Percentiles rank a stretch among this genome's conserved stretches.
These are phyloP conservation scores for Penicillium aurantiogriseum DNA, from an alignment of 2,329 filamentous ascomycete species.

Conservation along the genomic window DNA sequence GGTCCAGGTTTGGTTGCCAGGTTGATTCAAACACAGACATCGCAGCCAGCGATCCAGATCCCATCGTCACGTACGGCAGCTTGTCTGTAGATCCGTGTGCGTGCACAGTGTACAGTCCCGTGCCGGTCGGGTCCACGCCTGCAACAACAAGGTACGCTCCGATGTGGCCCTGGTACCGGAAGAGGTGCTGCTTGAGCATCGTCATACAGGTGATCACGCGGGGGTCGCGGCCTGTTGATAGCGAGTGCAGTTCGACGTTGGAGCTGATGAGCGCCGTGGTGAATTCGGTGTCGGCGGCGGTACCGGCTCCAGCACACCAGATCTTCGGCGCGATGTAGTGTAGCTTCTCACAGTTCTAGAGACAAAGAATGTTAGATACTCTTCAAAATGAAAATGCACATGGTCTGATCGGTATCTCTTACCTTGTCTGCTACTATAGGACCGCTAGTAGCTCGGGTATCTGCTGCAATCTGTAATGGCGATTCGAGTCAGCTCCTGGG, in stretches of 20 bases:
- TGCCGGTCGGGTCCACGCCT: constrained; percentile 91
- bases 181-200: constrained; percentile 98
- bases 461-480: constrained; percentile 76
- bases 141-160: constrained; percentile 97
- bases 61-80: constrained; percentile 99
- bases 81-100: constrained; percentile 98
- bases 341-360: constrained; percentile 95
- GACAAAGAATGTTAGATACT: constrained; percentile 5
- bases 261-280: constrained; percentile 98
- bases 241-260: constrained; percentile 93
- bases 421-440: constrained; percentile 98
- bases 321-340: constrained; percentile 99
- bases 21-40: constrained; percentile 98
- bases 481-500: constrained; percentile 20
- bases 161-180: constrained; percentile 96
- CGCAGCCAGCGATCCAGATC: constrained; percentile 88
- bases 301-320: constrained; percentile 98
- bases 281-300: constrained; percentile 97
- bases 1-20: constrained; percentile 77
- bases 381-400: not conserved
- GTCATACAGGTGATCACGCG: constrained; percentile 99
- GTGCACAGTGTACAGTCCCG: constrained; percentile 95
- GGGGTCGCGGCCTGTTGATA: constrained; percentile 93
- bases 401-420: constrained; percentile 18
- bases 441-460: constrained; percentile 94